phyloP scores from a whole-genome alignment of 179 eudicot species.

The Carnegiea gigantea region DNA sequence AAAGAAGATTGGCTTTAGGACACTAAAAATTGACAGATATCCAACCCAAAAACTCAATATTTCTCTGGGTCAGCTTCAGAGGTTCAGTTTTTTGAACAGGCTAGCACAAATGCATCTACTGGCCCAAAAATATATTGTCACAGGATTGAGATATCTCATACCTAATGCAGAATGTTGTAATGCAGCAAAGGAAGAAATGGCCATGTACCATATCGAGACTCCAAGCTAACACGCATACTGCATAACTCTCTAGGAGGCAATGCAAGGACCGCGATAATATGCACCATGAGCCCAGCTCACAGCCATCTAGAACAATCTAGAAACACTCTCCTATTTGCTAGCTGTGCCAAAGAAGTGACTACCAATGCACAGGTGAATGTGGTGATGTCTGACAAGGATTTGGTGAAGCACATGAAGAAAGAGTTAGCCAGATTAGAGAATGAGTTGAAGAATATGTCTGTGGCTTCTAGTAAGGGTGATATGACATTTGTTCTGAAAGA shows the following conservation, averaged over 20 bases:
- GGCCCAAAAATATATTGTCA: background rate
- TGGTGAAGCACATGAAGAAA: slow-evolving; percentile 63
- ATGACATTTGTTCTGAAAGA: slow-evolving; percentile 43
- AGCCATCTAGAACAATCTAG: slow-evolving; percentile 75
- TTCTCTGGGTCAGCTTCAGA: background rate
- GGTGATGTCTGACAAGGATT: slow-evolving; percentile 77
- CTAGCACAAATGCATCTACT: background rate
- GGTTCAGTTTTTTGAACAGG: background rate
- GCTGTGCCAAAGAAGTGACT: slow-evolving; percentile 69
- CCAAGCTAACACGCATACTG: slow-evolving; percentile 78
- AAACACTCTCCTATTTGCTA: slow-evolving; percentile 73
- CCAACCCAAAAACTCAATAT: background rate
- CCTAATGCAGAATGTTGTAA: background rate
- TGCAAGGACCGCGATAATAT: slow-evolving; percentile 80
- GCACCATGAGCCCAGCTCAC: slow-evolving; percentile 82
- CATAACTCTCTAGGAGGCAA: slow-evolving; percentile 83
- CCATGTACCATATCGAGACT: slow-evolving; percentile 78
- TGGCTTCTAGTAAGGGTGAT: slow-evolving; percentile 32
- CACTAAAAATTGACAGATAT: background rate
- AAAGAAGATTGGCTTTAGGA: background rate
- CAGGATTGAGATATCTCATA: background rate
- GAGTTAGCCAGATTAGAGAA: slow-evolving; percentile 62
- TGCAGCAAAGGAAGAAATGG: slow-evolving; percentile 68
- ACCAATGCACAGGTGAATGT: slow-evolving; percentile 72
- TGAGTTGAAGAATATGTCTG: slow-evolving; percentile 47